A percentile compares a stretch with the other conserved stretches of the same genome.
phyloP scores from a whole-genome alignment of 2,329 filamentous ascomycete genomes.

The Exophiala dermatitidis region DNA sequence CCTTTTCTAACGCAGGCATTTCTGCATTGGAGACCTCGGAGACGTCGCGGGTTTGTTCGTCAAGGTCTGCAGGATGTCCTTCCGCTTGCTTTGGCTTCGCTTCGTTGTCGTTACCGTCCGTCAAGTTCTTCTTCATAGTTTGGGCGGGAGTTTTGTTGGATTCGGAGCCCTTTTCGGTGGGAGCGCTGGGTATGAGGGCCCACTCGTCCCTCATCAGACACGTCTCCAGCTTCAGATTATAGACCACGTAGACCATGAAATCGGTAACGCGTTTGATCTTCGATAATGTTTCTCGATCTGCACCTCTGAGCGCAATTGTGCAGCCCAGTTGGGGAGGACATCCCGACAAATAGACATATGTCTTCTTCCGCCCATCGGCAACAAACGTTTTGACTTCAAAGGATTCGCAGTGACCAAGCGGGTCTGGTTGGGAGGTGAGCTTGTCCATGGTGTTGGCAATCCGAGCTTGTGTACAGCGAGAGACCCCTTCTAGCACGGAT shows the following conservation, averaged over 20 bases:
- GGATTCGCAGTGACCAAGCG: conserved; percentile 70
- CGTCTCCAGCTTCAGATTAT: conserved; percentile 93
- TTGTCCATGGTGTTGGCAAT: conserved; percentile 95
- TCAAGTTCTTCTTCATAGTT: not conserved
- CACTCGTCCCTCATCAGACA: conserved; percentile 90
- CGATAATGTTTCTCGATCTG: conserved; percentile 60
- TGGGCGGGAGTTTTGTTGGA: not conserved
- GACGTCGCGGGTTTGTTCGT: conserved; percentile 6
- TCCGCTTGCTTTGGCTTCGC: conserved; percentile 3
- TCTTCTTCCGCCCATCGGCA: conserved; percentile 77
- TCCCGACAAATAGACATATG: conserved; percentile 90
- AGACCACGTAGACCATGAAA: conserved; percentile 98
- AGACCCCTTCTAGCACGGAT: conserved; percentile 90
- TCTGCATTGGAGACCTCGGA: conserved; percentile 20
- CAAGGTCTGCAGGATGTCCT: conserved; percentile 13
- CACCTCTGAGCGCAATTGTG: conserved; percentile 85
- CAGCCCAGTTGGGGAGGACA: conserved; percentile 86
- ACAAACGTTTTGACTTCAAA: conserved; percentile 97
- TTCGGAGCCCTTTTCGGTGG: conserved; percentile 7
- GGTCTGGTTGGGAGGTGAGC: conserved; percentile 66
- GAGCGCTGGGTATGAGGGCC: conserved; percentile 60
- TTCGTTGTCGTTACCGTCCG: conserved; percentile 1
- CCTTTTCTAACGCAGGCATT: conserved; percentile 12
- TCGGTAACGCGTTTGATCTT: conserved; percentile 90
- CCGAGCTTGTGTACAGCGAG: conserved; percentile 81